A percentile compares a stretch with the other conserved stretches of the same genome.
Conservation (phyloP, 257 asterid genomes). For the Plantago elongata region DNA sequence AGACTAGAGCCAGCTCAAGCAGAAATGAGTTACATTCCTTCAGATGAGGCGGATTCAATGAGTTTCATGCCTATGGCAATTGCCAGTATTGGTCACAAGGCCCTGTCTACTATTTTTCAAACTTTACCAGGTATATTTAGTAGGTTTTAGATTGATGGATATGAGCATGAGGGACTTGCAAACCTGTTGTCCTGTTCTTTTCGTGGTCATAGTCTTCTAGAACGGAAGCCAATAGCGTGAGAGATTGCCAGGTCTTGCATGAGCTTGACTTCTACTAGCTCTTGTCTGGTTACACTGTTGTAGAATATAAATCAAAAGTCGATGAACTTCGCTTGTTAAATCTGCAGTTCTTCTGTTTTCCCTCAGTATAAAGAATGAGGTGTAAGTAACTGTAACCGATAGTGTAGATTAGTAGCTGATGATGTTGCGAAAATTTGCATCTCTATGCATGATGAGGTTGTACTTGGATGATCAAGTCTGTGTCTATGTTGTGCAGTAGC, state of each 20-base stretch:
- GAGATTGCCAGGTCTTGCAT: conserved; percentile 43
- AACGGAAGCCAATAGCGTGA: conserved; percentile 48
- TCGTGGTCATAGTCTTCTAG: conserved; percentile 57
- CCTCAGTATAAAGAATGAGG: too few relatives aligned
- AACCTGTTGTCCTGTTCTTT: conserved; percentile 64
- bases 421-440: too few relatives aligned
- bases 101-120: conserved; percentile 55
- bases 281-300: not conserved
- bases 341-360: too few relatives aligned
- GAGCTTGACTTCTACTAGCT: conserved; percentile 23
- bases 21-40: conserved; percentile 41
- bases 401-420: too few relatives aligned
- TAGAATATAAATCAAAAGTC: not conserved
- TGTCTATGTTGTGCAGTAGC: too few relatives aligned
- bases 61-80: conserved; percentile 51
- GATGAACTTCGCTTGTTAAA: too few relatives aligned
- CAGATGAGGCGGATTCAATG: conserved; percentile 47
- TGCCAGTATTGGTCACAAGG: conserved; percentile 55
- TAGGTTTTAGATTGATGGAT: conserved; percentile 53
- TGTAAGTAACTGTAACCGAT: too few relatives aligned
- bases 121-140: conserved; percentile 60
- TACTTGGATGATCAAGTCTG: too few relatives aligned
- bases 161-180: conserved; percentile 69
- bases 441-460: too few relatives aligned
- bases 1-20: conserved; percentile 19